Conservation (phyloP, 179 eudicot species). For the Corrigiola litoralis region DNA sequence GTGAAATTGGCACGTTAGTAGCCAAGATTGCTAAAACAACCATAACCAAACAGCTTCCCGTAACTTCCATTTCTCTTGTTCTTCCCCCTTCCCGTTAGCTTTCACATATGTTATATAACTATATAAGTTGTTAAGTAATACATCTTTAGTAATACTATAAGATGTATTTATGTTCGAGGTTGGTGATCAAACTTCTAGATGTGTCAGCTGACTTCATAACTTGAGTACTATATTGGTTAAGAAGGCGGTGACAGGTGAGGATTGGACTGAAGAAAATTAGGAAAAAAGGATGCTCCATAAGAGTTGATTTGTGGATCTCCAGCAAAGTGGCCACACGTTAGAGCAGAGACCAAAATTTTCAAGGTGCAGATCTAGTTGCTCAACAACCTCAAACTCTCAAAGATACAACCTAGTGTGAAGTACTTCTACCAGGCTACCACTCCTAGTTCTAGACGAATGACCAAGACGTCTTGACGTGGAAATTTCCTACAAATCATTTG, state of each 20-base stretch:
- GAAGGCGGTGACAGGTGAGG: background rate
- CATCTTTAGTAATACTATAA: background rate
- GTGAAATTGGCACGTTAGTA: background rate
- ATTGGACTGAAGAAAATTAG: background rate
- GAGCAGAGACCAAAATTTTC: slow-evolving; percentile 13
- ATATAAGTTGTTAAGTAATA: too few species aligned
- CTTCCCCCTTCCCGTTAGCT: too few species aligned
- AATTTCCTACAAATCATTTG: too few species aligned
- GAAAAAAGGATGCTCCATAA: background rate
- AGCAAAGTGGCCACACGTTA: slow-evolving; percentile 9
- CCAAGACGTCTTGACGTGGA: too few species aligned
- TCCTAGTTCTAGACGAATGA: background rate
- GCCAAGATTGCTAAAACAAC: slow-evolving; percentile 13
- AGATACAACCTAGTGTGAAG: background rate
- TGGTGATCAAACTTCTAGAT: slow-evolving; percentile 30
- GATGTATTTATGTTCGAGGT: slow-evolving; percentile 16
- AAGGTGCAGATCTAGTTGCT: slow-evolving; percentile 25
- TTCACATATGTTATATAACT: too few species aligned
- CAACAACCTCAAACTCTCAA: slow-evolving; percentile 16
- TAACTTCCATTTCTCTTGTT: slow-evolving; percentile 4
- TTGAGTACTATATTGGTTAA: background rate
- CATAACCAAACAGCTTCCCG: background rate
- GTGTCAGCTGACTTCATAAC: background rate
- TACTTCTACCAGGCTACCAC: background rate
- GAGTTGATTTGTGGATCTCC: background rate